These are phyloP conservation scores for Micractinium conductrix DNA, from an alignment of 139 green algal genomes.

Conservation along the genomic window DNA sequence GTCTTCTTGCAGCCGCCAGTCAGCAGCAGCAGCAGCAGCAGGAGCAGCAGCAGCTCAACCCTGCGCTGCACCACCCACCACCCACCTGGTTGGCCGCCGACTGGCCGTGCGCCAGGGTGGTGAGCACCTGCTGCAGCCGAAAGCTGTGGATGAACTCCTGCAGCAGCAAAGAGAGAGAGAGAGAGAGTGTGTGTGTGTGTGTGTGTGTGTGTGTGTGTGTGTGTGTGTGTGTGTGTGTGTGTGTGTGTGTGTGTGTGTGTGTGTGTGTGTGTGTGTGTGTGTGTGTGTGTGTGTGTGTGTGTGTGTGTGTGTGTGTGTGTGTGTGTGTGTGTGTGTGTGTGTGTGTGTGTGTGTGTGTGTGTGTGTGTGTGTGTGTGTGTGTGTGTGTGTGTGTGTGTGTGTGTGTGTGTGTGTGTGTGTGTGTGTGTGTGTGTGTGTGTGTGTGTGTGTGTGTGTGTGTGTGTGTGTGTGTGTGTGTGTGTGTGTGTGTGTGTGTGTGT, in stretches of 20 bases:
- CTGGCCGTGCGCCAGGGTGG: neutral
- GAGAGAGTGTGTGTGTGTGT: too few species aligned
- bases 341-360: neutral
- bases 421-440: too few species aligned
- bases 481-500: too few species aligned
- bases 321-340: too few species aligned
- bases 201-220: neutral
- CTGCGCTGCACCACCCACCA: neutral
- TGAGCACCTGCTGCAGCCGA: neutral
- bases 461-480: too few species aligned
- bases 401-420: too few species aligned
- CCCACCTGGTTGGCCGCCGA: neutral
- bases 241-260: neutral
- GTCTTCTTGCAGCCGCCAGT: too few species aligned
- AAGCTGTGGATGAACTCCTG: neutral
- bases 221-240: neutral
- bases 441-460: too few species aligned
- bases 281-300: too few species aligned
- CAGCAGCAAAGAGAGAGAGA: neutral
- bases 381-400: too few species aligned
- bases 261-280: neutral
- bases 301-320: too few species aligned
- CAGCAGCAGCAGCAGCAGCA: neutral
- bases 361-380: neutral
- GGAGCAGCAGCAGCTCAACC: neutral